These are phyloP conservation scores for Salix suchowensis DNA, from an alignment of 345 rosid genomes.

Conservation along the genomic window DNA sequence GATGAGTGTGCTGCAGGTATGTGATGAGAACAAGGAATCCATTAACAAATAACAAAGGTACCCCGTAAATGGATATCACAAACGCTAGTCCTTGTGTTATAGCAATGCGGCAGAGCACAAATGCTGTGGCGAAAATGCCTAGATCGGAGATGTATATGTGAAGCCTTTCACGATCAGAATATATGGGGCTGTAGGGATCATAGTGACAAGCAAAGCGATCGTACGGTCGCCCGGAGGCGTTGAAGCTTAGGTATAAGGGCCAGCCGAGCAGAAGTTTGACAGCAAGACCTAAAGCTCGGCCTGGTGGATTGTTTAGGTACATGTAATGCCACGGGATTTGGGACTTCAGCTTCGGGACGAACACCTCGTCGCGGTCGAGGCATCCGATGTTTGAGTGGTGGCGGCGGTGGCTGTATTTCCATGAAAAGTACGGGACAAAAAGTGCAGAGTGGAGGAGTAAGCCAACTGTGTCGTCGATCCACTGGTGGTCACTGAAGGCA, in stretches of 20 bases:
- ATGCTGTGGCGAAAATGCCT: neutral
- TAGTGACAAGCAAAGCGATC: conserved; percentile 47
- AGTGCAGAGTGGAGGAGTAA: conserved; percentile 19
- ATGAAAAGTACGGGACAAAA: conserved; percentile 20
- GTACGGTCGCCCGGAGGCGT: conserved; percentile 42
- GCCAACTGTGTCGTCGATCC: conserved; percentile 18
- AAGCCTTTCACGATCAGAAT: conserved; percentile 7
- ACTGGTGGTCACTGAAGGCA: conserved; percentile 19
- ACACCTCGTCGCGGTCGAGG: conserved; percentile 14
- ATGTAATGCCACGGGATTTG: conserved; percentile 24
- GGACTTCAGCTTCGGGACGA: conserved; percentile 31
- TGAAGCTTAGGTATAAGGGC: conserved; percentile 46
- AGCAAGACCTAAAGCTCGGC: conserved; percentile 30
- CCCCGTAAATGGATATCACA: conserved; percentile 3
- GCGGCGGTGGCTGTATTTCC: conserved; percentile 24
- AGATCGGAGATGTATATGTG: conserved; percentile 10
- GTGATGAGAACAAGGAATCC: conserved; percentile 9
- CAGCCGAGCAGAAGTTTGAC: conserved; percentile 43
- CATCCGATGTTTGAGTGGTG: conserved; percentile 16
- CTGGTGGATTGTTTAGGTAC: conserved; percentile 45
- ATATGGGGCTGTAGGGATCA: conserved; percentile 30
- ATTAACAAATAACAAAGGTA: conserved; percentile 8
- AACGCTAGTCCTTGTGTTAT: neutral
- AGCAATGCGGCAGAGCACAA: neutral
- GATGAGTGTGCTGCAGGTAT: conserved; percentile 20